Evolutionary conservation across 768 basidiomycete species (phyloP), one percentile per base, ranked within the genome.

Genomic region (Termitomyces sp.): DNA sequence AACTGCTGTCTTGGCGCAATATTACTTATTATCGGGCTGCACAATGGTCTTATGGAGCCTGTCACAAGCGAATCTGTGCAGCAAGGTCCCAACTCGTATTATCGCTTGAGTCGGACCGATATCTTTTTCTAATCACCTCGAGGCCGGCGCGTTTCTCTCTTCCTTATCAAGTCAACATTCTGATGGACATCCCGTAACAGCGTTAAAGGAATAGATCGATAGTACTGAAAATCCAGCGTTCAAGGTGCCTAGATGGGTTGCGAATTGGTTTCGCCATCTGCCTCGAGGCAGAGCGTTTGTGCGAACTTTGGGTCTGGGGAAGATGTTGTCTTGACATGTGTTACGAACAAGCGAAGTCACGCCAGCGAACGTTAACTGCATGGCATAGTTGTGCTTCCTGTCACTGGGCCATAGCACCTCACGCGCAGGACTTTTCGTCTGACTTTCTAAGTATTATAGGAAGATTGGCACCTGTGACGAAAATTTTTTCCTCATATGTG

Each of bases 51-150:
- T 21, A 19, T 49, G 12, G 9, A 19, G 4, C 15, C 31, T 37
- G 11, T 10, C 9, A 21, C 49, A 50, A 54, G 53, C 42, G 43
- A 53, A 31, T 17, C 43, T 35, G 37, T 26, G 15, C 43, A 53
- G 44, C 11, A 42, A 53, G 12, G 43, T 45, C 26, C 35, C 5
- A 44, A 17, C 14, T 45, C 15, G n/a, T 45, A 35, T 54, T 10
- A 7, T 45, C 35, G 53, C 52, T 26, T n/a, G 21, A 7, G 33
- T 37, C 53, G 53, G 53, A 37, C 33, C 42, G 53, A 21, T 12
- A 23, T 28, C 30, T 57, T 55, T 48, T 41, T 19, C 17, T 19
- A n/a, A n/a, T 30, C 19, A 55, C 62, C 62, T 63, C 62, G 54
- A 63, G 62, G 62, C 55, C 30, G 55, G 46, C 50, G 42, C 38